These are phyloP conservation scores for Exophiala viscosa DNA, from an alignment of 2,329 filamentous ascomycete genomes.

Conservation along the genomic window DNA sequence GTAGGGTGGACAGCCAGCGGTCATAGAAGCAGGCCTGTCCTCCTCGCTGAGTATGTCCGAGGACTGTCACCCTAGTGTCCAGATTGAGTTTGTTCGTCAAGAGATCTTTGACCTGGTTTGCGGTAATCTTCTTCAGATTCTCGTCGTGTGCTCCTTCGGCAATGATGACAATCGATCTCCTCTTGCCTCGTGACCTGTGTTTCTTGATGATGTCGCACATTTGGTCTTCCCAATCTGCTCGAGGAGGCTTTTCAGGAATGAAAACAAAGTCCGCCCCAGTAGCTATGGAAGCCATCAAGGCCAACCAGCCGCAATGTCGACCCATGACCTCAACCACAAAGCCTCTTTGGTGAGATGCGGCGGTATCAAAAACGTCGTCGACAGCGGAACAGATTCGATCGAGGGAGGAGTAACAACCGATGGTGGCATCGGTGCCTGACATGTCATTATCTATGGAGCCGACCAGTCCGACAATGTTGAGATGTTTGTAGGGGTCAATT, in stretches of 20 bases:
- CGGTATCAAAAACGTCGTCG: slow-evolving; percentile 89
- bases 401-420: slow-evolving; percentile 92
- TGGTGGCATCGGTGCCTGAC: slow-evolving; percentile 93
- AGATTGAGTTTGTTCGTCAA: slow-evolving; percentile 76
- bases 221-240: slow-evolving; percentile 80
- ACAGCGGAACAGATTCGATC: slow-evolving; percentile 92
- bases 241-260: slow-evolving; percentile 87
- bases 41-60: slow-evolving; percentile 96
- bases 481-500: slow-evolving; percentile 70
- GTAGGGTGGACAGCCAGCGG: slow-evolving; percentile 84
- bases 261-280: slow-evolving; percentile 96
- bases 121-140: slow-evolving; percentile 76
- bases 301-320: slow-evolving; percentile 94
- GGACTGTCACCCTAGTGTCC: slow-evolving; percentile 89
- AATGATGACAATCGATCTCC: slow-evolving; percentile 96
- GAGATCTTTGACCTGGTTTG: slow-evolving; percentile 78
- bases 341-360: slow-evolving; percentile 89
- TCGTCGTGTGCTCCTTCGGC: slow-evolving; percentile 90
- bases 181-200: slow-evolving; percentile 83
- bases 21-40: slow-evolving; percentile 91
- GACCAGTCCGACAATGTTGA: slow-evolving; percentile 95
- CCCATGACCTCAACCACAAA: slow-evolving; percentile 99
- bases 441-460: slow-evolving; percentile 99
- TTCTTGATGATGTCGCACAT: slow-evolving; percentile 76
- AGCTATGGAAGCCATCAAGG: slow-evolving; percentile 90